Percentiles rank a stretch among this genome's conserved stretches.
Conservation (phyloP, 176 grass and related monocot genomes). For the Pontederia crassipes region DNA sequence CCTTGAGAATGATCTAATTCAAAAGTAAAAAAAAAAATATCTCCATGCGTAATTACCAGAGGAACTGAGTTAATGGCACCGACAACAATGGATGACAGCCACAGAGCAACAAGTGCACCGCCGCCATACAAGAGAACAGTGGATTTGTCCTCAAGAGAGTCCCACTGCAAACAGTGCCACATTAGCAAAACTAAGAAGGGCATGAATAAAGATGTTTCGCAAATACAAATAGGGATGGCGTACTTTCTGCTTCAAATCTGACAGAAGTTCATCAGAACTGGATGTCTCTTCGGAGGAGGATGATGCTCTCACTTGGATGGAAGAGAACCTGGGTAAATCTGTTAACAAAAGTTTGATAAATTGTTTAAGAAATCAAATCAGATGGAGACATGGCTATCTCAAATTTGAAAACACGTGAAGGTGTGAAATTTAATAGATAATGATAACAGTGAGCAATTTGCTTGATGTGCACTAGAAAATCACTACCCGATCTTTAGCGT, state of each 20-base stretch:
- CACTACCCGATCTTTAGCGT: too few relatives aligned
- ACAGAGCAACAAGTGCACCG: slow-evolving; percentile 68
- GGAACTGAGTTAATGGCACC: slow-evolving; percentile 90
- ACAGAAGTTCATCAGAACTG: slow-evolving; percentile 55
- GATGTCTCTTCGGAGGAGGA: slow-evolving; percentile 74
- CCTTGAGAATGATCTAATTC: not conserved
- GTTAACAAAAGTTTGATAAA: not conserved
- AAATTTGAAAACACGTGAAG: too few relatives aligned
- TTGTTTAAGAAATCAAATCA: too few relatives aligned
- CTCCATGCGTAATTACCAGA: slow-evolving; percentile 31
- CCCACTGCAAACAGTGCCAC: slow-evolving; percentile 41
- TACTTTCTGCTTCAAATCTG: slow-evolving; percentile 84
- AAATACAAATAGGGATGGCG: not conserved
- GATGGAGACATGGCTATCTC: too few relatives aligned
- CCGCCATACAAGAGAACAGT: slow-evolving; percentile 86
- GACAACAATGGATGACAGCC: slow-evolving; percentile 81
- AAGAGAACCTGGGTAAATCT: slow-evolving; percentile 54
- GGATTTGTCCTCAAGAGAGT: slow-evolving; percentile 86
- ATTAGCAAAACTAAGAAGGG: slow-evolving; percentile 4
- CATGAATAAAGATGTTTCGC: not conserved
- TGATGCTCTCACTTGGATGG: slow-evolving; percentile 44
- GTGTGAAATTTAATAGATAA: too few relatives aligned
- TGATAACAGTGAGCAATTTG: too few relatives aligned
- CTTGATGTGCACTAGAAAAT: too few relatives aligned
- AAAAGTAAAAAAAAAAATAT: not conserved